phyloP scores from a whole-genome alignment of 2,329 filamentous ascomycete genomes.

The Monosporascus sp. region DNA sequence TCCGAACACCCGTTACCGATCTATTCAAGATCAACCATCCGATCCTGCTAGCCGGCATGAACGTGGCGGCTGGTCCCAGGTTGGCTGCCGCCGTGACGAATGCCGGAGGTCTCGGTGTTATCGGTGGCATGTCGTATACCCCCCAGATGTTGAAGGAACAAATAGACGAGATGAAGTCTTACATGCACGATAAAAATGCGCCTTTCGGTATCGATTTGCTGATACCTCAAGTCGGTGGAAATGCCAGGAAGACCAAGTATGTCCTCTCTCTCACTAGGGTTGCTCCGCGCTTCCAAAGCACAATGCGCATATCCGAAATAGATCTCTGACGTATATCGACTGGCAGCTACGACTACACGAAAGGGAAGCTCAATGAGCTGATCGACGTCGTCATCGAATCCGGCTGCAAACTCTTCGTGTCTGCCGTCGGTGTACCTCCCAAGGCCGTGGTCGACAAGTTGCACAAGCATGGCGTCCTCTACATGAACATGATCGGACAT shows the following conservation, averaged over 20 bases:
- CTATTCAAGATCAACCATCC: slow-evolving; percentile 98
- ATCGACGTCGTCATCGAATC: slow-evolving; percentile 89
- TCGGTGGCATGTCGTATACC: slow-evolving; percentile 92
- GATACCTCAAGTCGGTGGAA: slow-evolving; percentile 90
- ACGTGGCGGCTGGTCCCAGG: slow-evolving; percentile 94
- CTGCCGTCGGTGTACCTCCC: slow-evolving; percentile 89
- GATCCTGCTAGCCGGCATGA: slow-evolving; percentile 94
- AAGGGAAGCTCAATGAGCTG: slow-evolving; percentile 91
- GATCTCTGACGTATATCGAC: slow-evolving; percentile 13
- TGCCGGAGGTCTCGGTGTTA: slow-evolving; percentile 91
- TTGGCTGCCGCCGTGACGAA: slow-evolving; percentile 96
- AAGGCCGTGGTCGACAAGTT: slow-evolving; percentile 84
- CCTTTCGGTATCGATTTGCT: slow-evolving; percentile 94
- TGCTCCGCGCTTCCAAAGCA: slow-evolving; percentile 1
- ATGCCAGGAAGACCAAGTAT: slow-evolving; percentile 87
- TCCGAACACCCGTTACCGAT: slow-evolving; percentile 89
- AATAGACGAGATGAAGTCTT: slow-evolving; percentile 88
- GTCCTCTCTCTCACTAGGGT: slow-evolving; percentile 13
- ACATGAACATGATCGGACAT: slow-evolving; percentile 99
- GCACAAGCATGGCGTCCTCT: slow-evolving; percentile 80
- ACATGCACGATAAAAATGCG: slow-evolving; percentile 81
- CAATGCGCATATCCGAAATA: background rate
- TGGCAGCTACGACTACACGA: slow-evolving; percentile 95
- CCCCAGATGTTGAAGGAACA: slow-evolving; percentile 96
- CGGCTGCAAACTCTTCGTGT: slow-evolving; percentile 90